phyloP scores from a whole-genome alignment of 2,329 filamentous ascomycete genomes.

The Hypoxylon sp. region DNA sequence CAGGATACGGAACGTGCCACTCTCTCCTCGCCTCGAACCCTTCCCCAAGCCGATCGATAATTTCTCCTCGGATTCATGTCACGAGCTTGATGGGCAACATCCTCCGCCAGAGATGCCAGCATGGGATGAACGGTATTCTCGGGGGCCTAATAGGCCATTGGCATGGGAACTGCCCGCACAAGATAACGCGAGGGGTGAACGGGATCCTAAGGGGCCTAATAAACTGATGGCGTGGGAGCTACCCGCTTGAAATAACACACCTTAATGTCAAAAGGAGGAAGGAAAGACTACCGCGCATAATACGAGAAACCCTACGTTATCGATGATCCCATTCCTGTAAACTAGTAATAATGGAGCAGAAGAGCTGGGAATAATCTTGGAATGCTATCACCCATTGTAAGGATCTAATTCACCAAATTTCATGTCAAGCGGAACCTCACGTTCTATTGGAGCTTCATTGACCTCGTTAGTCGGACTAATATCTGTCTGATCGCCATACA shows the following conservation, averaged over 20 bases:
- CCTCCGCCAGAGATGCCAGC: conserved; percentile 24
- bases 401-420: neutral
- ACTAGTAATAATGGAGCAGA: neutral
- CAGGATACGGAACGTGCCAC: neutral
- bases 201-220: neutral
- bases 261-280: neutral
- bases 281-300: neutral
- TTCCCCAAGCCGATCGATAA: neutral
- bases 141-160: conserved; percentile 11
- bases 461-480: neutral
- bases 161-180: conserved; percentile 24
- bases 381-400: neutral
- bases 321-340: neutral
- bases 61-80: neutral
- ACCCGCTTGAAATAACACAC: conserved; percentile 10
- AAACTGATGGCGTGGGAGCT: conserved; percentile 28
- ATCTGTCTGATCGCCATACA: too few species aligned
- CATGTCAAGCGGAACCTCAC: neutral
- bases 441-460: neutral
- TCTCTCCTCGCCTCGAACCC: neutral
- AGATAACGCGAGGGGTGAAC: conserved; percentile 7
- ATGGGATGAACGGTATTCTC: conserved; percentile 12
- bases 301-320: neutral
- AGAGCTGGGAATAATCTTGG: neutral
- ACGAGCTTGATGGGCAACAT: conserved; percentile 27